phyloP scores from a whole-genome alignment of 2,329 filamentous ascomycete species.

The Hypomyces perniciosus region DNA sequence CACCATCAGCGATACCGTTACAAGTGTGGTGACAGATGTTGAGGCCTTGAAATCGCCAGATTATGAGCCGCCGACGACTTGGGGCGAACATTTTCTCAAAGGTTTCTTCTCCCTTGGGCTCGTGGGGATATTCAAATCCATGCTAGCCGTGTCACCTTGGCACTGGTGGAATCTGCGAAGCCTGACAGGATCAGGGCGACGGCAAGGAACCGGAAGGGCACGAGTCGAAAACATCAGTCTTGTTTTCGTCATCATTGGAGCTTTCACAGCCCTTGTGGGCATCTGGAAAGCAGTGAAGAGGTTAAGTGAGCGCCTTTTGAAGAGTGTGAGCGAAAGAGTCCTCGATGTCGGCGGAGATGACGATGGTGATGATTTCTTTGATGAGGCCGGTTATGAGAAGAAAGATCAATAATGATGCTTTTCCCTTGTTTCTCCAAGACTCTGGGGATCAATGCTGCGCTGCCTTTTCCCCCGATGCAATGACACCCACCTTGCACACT shows the following conservation, averaged over 20 bases:
- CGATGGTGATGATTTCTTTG: conserved; percentile 45
- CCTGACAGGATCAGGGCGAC: conserved; percentile 44
- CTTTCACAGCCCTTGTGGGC: conserved; percentile 73
- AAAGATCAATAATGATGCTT: conserved; percentile 22
- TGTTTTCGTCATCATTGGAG: conserved; percentile 71
- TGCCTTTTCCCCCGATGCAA: conserved; percentile 16
- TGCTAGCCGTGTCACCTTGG: conserved; percentile 68
- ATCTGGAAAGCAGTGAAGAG: conserved; percentile 77
- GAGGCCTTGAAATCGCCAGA: conserved; percentile 30
- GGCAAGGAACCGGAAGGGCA: conserved; percentile 64
- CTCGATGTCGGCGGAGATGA: conserved; percentile 67
- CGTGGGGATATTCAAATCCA: conserved; percentile 75
- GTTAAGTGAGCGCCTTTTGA: conserved; percentile 66
- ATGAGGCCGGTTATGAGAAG: conserved; percentile 40
- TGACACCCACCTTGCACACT: conserved; percentile 60
- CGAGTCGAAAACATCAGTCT: conserved; percentile 74
- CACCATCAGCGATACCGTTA: conserved; percentile 49
- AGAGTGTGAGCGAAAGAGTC: conserved; percentile 72
- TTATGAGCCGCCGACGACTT: conserved; percentile 52
- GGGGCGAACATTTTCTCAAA: conserved; percentile 81
- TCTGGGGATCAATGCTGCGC: too few species aligned
- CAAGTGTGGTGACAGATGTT: conserved; percentile 37
- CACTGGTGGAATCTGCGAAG: conserved; percentile 70
- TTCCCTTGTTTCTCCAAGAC: too few species aligned
- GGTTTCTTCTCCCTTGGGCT: conserved; percentile 86